phyloP scores from a whole-genome alignment of 2,329 filamentous ascomycete genomes.

The Cladophialophora yegresii region DNA sequence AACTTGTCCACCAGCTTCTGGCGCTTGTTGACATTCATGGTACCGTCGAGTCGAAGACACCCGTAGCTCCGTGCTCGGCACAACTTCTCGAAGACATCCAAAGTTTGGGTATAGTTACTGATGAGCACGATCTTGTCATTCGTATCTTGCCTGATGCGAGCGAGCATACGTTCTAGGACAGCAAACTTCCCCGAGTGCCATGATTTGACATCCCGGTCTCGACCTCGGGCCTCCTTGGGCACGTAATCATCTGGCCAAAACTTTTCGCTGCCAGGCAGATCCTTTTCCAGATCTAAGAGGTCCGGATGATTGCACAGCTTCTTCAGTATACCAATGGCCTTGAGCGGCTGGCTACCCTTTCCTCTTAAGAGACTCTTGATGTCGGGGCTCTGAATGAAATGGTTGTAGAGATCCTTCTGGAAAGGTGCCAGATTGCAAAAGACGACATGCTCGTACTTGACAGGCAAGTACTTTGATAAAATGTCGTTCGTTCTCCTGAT shows the following conservation, averaged over 20 bases:
- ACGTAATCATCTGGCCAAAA: slow-evolving; percentile 84
- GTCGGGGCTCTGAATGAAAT: slow-evolving; percentile 93
- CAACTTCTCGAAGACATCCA: slow-evolving; percentile 89
- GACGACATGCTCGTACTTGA: slow-evolving; percentile 99
- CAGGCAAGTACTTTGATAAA: slow-evolving; percentile 90
- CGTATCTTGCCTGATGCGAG: slow-evolving; percentile 89
- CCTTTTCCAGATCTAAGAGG: slow-evolving; percentile 76
- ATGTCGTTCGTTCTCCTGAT: slow-evolving; percentile 98
- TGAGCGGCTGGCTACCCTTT: slow-evolving; percentile 92
- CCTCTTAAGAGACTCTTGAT: slow-evolving; percentile 89
- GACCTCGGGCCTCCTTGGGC: slow-evolving; percentile 80
- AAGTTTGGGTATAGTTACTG: slow-evolving; percentile 95
- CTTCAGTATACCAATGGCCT: slow-evolving; percentile 94
- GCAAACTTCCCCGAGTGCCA: slow-evolving; percentile 99
- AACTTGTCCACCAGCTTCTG: slow-evolving; percentile 98
- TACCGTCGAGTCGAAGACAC: slow-evolving; percentile 85
- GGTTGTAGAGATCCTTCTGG: slow-evolving; percentile 90
- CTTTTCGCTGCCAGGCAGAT: slow-evolving; percentile 82
- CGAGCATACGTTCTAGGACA: slow-evolving; percentile 96
- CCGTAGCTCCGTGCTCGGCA: slow-evolving; percentile 85
- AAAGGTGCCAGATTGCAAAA: slow-evolving; percentile 95
- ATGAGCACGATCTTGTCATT: slow-evolving; percentile 99
- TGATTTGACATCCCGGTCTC: slow-evolving; percentile 87
- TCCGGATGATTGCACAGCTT: slow-evolving; percentile 99
- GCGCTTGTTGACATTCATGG: slow-evolving; percentile 96